Conservation (phyloP, 495 filamentous ascomycete genomes). For the Chaetomium tenue region DNA sequence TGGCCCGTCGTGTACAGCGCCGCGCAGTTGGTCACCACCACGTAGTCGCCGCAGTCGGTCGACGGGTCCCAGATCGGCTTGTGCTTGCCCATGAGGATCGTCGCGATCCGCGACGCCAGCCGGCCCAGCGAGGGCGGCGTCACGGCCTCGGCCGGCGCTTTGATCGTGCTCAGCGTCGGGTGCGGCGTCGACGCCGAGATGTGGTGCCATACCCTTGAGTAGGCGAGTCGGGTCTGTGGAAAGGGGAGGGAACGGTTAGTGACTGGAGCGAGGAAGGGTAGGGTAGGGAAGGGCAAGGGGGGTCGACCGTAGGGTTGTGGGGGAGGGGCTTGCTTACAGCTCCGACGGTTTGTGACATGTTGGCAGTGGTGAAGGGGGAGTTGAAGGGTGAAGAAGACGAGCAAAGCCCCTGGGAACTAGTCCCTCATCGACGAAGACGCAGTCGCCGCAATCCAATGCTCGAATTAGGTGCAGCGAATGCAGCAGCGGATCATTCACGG, state of each 20-base stretch:
- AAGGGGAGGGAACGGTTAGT: neutral
- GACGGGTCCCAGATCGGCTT: constrained; percentile 96
- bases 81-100: constrained; percentile 96
- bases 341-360: constrained; percentile 33
- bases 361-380: constrained; percentile 11
- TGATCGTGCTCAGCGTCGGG: constrained; percentile 52
- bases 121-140: constrained; percentile 75
- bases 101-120: constrained; percentile 85
- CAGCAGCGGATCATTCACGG: neutral
- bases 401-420: constrained; percentile 28
- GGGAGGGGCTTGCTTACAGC: constrained; percentile 17
- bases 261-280: neutral
- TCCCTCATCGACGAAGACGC: constrained; percentile 29
- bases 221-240: constrained; percentile 85
- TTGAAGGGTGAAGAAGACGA: neutral
- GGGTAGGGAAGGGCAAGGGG: too few species aligned
- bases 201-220: constrained; percentile 92
- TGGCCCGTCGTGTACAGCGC: constrained; percentile 84
- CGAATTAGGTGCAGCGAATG: neutral
- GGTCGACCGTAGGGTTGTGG: neutral
- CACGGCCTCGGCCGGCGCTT: constrained; percentile 52
- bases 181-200: constrained; percentile 64
- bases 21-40: constrained; percentile 86
- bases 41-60: constrained; percentile 98
- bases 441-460: constrained; percentile 1